phyloP scores from a whole-genome alignment of 768 basidiomycete species.

The Goffeauzyma gilvescens region DNA sequence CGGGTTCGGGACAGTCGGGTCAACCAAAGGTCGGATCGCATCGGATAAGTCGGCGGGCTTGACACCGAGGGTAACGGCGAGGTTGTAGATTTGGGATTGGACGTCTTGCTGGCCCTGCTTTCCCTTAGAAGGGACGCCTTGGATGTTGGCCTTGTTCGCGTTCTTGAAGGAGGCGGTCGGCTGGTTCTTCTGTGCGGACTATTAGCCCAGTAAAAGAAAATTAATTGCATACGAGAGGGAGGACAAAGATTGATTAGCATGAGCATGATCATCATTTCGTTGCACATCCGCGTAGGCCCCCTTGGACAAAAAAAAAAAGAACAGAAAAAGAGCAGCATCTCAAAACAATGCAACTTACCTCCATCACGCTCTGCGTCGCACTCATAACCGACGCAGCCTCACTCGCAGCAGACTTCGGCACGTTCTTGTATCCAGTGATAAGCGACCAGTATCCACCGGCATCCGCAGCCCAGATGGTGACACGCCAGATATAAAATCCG shows the following conservation, averaged over 20 bases:
- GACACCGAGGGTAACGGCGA: slow-evolving; percentile 25
- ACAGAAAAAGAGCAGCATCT: too few relatives aligned
- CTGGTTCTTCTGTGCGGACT: too few relatives aligned
- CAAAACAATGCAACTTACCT: too few relatives aligned
- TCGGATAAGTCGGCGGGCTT: slow-evolving; percentile 26
- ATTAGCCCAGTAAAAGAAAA: too few relatives aligned
- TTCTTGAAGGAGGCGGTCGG: too few relatives aligned
- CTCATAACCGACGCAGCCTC: slow-evolving; percentile 4
- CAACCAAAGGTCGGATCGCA: slow-evolving; percentile 29
- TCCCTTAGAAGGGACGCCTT: background rate
- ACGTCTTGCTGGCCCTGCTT: slow-evolving; percentile 3
- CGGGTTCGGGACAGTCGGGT: slow-evolving; percentile 29
- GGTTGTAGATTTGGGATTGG: slow-evolving; percentile 24
- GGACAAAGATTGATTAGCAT: too few relatives aligned
- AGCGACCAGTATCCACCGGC: slow-evolving; percentile 31
- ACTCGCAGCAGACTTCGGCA: slow-evolving; percentile 11
- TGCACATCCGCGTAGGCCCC: too few relatives aligned
- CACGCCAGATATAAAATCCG: slow-evolving; percentile 27
- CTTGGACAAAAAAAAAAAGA: too few relatives aligned
- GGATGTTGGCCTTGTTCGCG: too few relatives aligned
- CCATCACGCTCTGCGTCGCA: background rate
- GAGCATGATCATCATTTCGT: too few relatives aligned
- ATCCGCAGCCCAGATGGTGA: slow-evolving; percentile 25
- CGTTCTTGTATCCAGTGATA: slow-evolving; percentile 17
- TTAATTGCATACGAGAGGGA: too few relatives aligned